Evolutionary conservation across 305 asterid genomes (phyloP).

Genomic region (Plantago rigida): DNA sequence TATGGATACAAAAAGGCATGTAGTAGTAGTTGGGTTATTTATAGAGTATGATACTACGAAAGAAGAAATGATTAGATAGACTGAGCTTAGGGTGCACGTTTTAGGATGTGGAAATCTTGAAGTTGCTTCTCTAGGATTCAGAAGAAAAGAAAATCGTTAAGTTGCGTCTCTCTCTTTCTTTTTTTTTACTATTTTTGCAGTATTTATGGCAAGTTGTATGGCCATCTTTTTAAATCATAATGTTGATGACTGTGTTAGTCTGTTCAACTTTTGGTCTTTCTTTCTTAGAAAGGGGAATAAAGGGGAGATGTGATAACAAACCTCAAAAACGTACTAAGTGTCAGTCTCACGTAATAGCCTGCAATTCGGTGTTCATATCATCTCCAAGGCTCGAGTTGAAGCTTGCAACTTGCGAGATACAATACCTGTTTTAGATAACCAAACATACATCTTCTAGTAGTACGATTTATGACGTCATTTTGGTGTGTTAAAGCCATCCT

Average conservation of each 20-base stretch:
- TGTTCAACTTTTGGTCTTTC: background rate
- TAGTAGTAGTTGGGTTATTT: background rate
- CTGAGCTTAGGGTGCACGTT: conserved; percentile 58
- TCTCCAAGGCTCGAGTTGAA: too few relatives aligned
- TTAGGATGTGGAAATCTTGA: conserved; percentile 20
- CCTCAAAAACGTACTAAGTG: too few relatives aligned
- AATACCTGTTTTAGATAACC: too few relatives aligned
- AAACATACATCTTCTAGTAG: too few relatives aligned
- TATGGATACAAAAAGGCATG: too few relatives aligned
- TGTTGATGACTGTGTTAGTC: conserved; percentile 18
- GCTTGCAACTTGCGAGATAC: too few relatives aligned
- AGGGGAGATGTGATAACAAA: too few relatives aligned
- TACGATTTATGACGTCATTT: too few relatives aligned
- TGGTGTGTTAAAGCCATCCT: too few relatives aligned
- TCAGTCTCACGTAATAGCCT: too few relatives aligned
- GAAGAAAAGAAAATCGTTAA: conserved; percentile 39
- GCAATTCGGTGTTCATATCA: too few relatives aligned
- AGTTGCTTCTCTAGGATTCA: conserved; percentile 21
- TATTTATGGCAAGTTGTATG: conserved; percentile 23
- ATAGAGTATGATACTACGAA: background rate
- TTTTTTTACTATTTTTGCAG: conserved; percentile 6
- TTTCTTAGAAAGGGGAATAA: background rate
- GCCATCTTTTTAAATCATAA: too few relatives aligned
- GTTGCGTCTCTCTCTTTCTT: conserved; percentile 35
- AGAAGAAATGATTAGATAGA: conserved; percentile 4